Conservation (phyloP, 2,329 filamentous ascomycete species). For the Drechslerella dactyloides region DNA sequence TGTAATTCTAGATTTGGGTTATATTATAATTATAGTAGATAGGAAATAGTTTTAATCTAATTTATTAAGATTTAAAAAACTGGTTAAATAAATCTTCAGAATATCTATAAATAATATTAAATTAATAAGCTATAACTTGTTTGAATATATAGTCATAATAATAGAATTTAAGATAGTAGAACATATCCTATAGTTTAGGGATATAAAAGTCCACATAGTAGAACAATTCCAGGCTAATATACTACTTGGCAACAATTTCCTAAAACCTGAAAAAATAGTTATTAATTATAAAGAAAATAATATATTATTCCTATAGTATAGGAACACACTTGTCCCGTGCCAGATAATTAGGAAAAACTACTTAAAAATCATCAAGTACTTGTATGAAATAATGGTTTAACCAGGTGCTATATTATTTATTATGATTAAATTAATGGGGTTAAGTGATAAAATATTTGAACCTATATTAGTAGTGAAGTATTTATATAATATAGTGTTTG, state of each 20-base stretch:
- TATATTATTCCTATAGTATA: background rate
- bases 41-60: no score
- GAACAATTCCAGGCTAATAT: background rate
- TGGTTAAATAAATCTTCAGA: background rate
- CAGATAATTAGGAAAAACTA: background rate
- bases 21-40: no score
- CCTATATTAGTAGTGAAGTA: background rate
- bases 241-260: background rate
- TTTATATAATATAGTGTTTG: background rate
- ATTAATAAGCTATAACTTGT: background rate
- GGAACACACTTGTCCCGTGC: background rate
- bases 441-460: no score
- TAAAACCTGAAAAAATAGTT: background rate
- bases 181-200: background rate
- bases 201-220: background rate
- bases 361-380: background rate
- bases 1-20: no score
- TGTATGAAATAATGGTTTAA: background rate
- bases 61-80: background rate
- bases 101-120: background rate
- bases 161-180: background rate
- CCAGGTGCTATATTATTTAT: no score
- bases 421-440: no score
- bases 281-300: background rate
- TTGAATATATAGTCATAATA: background rate